Percentiles rank a stretch among this genome's conserved stretches.
phyloP scores from a whole-genome alignment of 345 rosid genomes.

The Rhodamnia rubescens region DNA sequence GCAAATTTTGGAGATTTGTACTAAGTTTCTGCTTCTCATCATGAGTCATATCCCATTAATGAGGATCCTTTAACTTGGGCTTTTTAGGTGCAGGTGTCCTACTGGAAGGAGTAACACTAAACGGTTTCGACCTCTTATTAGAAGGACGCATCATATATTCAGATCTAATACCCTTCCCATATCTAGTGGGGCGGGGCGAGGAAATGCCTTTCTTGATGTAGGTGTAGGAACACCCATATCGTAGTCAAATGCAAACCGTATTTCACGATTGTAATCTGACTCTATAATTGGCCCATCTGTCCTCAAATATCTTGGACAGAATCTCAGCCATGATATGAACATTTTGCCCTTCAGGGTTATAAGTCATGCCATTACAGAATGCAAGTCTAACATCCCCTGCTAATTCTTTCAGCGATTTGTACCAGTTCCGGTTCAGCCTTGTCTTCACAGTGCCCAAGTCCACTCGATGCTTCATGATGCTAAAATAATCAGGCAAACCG shows the following conservation, averaged over 20 bases:
- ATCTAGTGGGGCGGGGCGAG: slow-evolving; percentile 58
- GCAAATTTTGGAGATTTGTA: slow-evolving; percentile 75
- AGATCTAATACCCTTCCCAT: slow-evolving; percentile 68
- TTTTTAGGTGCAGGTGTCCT: slow-evolving; percentile 84
- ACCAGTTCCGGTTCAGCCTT: slow-evolving; percentile 56
- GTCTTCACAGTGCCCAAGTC: slow-evolving; percentile 87
- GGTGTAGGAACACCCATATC: slow-evolving; percentile 50
- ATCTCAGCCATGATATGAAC: slow-evolving; percentile 82
- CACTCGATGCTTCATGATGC: slow-evolving; percentile 82
- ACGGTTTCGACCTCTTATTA: slow-evolving; percentile 37
- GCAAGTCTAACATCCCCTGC: slow-evolving; percentile 99
- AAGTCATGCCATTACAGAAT: slow-evolving; percentile 84
- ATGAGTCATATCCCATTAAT: slow-evolving; percentile 93
- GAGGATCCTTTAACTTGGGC: slow-evolving; percentile 91
- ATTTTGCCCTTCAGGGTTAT: slow-evolving; percentile 96
- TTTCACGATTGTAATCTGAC: slow-evolving; percentile 61
- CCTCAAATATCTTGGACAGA: slow-evolving; percentile 70
- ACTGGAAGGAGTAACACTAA: slow-evolving; percentile 59
- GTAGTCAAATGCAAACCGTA: slow-evolving; percentile 41
- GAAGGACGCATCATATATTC: slow-evolving; percentile 44
- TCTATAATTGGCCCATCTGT: slow-evolving; percentile 69
- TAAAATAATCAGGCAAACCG: slow-evolving; percentile 75
- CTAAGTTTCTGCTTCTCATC: slow-evolving; percentile 98
- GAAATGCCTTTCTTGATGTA: slow-evolving; percentile 48
- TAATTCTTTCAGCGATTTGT: slow-evolving; percentile 82